A percentile compares a stretch with the other conserved stretches of the same genome.
phyloP scores from a whole-genome alignment of 805 yeast genomes.

The Ascoidea tarda region DNA sequence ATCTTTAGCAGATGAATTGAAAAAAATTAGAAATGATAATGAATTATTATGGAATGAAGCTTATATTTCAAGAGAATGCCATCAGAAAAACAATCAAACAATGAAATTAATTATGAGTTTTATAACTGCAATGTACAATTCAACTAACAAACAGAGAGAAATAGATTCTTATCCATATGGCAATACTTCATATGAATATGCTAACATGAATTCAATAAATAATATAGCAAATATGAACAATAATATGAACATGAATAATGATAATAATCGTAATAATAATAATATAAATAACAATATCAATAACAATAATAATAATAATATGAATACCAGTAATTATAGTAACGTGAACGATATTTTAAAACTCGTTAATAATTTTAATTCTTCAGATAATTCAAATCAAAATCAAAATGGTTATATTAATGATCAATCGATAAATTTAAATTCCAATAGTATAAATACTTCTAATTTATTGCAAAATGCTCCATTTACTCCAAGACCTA shows the following conservation, averaged over 20 bases:
- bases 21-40: slow-evolving; percentile 73
- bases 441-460: not conserved
- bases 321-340: not conserved
- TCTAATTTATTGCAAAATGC: not conserved
- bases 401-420: not conserved
- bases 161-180: no score
- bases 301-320: not conserved
- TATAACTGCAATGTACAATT: slow-evolving; percentile 44
- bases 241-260: not conserved
- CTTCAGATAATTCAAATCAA: not conserved
- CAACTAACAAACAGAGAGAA: not conserved
- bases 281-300: not conserved
- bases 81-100: slow-evolving; percentile 72
- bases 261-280: not conserved
- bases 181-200: not conserved
- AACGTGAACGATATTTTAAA: not conserved
- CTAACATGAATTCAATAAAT: slow-evolving; percentile 1
- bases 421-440: no score
- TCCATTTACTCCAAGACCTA: not conserved
- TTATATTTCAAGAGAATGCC: slow-evolving; percentile 67
- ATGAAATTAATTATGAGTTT: slow-evolving; percentile 77
- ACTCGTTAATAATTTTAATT: not conserved
- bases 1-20: slow-evolving; percentile 72
- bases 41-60: slow-evolving; percentile 86
- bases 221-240: slow-evolving; percentile 1